Conservation (phyloP, 2,329 filamentous ascomycete genomes). For the Fusarium siculi region DNA sequence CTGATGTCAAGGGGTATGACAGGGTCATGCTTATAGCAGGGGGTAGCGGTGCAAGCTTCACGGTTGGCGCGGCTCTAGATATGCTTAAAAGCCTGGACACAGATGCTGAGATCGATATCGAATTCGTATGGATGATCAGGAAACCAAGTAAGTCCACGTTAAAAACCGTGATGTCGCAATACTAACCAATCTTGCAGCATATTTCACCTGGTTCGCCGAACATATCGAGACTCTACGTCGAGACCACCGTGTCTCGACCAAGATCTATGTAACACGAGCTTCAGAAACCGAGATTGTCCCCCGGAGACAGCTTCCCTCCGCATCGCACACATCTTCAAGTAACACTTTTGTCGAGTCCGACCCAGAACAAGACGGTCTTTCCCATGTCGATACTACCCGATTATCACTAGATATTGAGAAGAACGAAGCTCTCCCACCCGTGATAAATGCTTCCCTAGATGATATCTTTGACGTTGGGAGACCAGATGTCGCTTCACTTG, state of each 20-base stretch:
- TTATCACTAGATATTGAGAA: constrained; percentile 29
- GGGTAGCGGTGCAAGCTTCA: constrained; percentile 70
- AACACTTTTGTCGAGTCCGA: constrained; percentile 5
- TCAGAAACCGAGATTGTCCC: constrained; percentile 17
- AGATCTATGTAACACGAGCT: constrained; percentile 51
- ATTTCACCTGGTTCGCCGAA: constrained; percentile 52
- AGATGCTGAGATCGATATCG: constrained; percentile 42
- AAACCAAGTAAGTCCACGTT: constrained; percentile 46
- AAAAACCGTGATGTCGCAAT: neutral
- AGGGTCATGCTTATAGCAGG: constrained; percentile 69
- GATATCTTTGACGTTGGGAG: constrained; percentile 47
- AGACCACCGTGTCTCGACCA: constrained; percentile 46
- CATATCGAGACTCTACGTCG: constrained; percentile 48
- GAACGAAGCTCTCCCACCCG: constrained; percentile 17
- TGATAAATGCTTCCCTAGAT: neutral
- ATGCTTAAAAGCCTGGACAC: constrained; percentile 46
- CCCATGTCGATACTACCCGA: neutral
- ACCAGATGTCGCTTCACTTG: constrained; percentile 52
- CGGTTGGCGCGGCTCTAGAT: constrained; percentile 53
- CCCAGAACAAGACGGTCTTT: constrained; percentile 20
- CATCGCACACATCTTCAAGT: constrained; percentile 23
- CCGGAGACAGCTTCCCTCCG: constrained; percentile 1
- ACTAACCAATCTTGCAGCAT: constrained; percentile 41
- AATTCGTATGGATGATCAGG: constrained; percentile 56
- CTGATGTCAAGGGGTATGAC: constrained; percentile 62